These are phyloP conservation scores for Cryptococcus floricola DNA, from an alignment of 1,284 basidiomycete genomes.

Conservation along the genomic window DNA sequence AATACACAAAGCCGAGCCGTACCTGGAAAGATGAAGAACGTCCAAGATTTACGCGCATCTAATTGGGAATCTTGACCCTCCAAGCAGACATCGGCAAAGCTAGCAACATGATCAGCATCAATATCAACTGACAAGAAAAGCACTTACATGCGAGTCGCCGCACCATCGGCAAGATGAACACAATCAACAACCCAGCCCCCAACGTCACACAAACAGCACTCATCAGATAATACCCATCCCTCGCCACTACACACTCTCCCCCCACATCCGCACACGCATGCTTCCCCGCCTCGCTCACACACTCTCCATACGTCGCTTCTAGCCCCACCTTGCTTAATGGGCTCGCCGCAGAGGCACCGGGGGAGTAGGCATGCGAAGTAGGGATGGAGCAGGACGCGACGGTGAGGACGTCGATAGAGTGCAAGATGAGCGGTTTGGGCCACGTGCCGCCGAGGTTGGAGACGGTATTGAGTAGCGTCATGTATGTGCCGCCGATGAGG, in stretches of 20 bases:
- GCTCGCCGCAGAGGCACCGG: too few species aligned
- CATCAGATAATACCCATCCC: slow-evolving; percentile 90
- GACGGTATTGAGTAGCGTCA: slow-evolving; percentile 95
- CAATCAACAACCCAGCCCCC: slow-evolving; percentile 67
- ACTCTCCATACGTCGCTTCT: slow-evolving; percentile 56
- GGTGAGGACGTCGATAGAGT: slow-evolving; percentile 80
- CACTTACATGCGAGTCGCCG: slow-evolving; percentile 75
- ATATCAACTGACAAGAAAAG: neutral
- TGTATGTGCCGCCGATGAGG: slow-evolving; percentile 94
- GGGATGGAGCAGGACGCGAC: slow-evolving; percentile 71
- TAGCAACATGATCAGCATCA: slow-evolving; percentile 10
- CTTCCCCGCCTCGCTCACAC: slow-evolving; percentile 86
- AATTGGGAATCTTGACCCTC: slow-evolving; percentile 45
- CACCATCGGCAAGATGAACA: slow-evolving; percentile 79
- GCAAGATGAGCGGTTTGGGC: slow-evolving; percentile 63
- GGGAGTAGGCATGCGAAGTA: slow-evolving; percentile 9
- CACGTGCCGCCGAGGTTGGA: slow-evolving; percentile 97
- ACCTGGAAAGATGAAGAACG: neutral
- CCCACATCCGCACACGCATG: slow-evolving; percentile 67
- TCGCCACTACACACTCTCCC: slow-evolving; percentile 75
- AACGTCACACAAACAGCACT: slow-evolving; percentile 72
- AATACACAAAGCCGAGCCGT: too few species aligned
- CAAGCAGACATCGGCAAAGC: slow-evolving; percentile 46
- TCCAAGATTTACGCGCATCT: neutral
- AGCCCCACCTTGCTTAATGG: too few species aligned